phyloP scores from a whole-genome alignment of 225 moss, liverwort and hornwort species.

The Antitrichia curtipendula region DNA sequence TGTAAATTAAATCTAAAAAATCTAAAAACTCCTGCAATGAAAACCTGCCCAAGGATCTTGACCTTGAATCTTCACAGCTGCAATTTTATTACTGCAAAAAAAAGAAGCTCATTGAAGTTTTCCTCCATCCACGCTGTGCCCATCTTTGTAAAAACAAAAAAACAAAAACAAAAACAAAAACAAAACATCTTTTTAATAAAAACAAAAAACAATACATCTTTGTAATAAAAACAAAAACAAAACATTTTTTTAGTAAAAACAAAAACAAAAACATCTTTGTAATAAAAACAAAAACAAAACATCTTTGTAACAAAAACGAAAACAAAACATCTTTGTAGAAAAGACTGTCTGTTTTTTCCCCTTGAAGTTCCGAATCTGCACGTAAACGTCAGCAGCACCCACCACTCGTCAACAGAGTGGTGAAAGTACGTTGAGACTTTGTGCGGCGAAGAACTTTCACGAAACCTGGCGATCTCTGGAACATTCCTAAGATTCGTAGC shows the following conservation, averaged over 20 bases:
- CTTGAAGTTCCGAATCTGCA: background rate
- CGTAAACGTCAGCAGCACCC: background rate
- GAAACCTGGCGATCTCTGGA: background rate
- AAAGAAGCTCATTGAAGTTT: background rate
- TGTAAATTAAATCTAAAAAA: background rate
- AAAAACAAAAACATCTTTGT: too few species aligned
- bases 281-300: too few species aligned
- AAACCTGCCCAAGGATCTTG: background rate
- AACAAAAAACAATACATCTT: too few species aligned
- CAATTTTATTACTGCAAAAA: background rate
- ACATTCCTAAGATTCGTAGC: background rate
- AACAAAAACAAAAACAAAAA: too few species aligned
- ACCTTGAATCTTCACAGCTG: background rate
- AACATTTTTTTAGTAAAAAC: too few species aligned
- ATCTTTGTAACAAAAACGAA: too few species aligned
- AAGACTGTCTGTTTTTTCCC: background rate
- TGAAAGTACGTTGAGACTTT: background rate
- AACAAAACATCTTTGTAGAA: too few species aligned
- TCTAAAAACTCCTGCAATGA: background rate
- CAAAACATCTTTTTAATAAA: too few species aligned
- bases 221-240: too few species aligned
- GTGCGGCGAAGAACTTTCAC: background rate
- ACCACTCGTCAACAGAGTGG: background rate
- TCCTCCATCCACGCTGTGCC: background rate
- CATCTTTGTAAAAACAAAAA: too few species aligned